Percentiles rank a stretch among this genome's conserved stretches.
phyloP scores from a whole-genome alignment of 768 basidiomycete genomes.

The Lyophyllum atratum region DNA sequence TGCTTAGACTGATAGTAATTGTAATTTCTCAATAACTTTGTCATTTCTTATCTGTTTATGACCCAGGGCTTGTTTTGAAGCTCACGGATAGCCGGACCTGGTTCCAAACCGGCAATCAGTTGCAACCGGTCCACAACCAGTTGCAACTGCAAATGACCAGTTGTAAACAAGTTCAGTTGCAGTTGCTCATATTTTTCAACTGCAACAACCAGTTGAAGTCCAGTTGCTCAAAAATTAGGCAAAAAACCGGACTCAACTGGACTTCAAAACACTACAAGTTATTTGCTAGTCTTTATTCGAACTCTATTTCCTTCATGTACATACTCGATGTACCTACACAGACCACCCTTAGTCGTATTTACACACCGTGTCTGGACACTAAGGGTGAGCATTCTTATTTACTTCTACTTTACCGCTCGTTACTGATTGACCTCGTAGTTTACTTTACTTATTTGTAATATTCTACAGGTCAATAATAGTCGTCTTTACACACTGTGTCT shows the following conservation, averaged over 20 bases:
- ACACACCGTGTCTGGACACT: too few species aligned
- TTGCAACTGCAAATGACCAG: not conserved
- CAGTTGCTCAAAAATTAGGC: not conserved
- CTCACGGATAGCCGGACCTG: not conserved
- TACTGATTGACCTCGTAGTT: too few species aligned
- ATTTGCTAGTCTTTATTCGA: too few species aligned
- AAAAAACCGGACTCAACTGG: not conserved
- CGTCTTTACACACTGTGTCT: too few species aligned
- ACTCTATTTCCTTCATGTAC: too few species aligned
- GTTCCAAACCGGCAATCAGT: not conserved
- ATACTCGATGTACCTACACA: too few species aligned
- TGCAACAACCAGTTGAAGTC: not conserved
- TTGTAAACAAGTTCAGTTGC: not conserved
- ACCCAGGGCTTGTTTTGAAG: not conserved
- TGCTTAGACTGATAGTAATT: not conserved
- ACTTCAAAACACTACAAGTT: not conserved
- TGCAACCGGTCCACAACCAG: not conserved
- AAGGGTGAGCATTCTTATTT: too few species aligned
- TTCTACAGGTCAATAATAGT: too few species aligned
- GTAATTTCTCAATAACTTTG: not conserved
- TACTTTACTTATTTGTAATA: too few species aligned
- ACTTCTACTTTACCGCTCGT: too few species aligned
- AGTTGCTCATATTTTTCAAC: not conserved
- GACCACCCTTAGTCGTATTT: too few species aligned
- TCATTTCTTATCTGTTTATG: not conserved